These are phyloP conservation scores for Fusarium algeriense DNA, from an alignment of 2,329 filamentous ascomycete genomes.

Conservation along the genomic window DNA sequence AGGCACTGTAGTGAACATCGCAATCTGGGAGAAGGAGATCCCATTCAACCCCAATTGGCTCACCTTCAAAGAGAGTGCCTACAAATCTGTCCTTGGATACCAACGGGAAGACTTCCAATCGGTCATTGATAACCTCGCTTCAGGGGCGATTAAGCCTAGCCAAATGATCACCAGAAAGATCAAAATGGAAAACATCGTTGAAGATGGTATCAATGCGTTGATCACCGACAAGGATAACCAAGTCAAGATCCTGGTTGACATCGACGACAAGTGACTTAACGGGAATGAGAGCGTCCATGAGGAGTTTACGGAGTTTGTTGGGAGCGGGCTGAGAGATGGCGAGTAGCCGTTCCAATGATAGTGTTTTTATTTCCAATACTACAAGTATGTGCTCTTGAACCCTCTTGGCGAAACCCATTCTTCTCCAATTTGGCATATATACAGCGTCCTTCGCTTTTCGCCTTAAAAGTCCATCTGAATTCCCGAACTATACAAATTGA, in stretches of 20 bases:
- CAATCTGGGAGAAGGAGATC: constrained; percentile 67
- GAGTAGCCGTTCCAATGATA: background rate
- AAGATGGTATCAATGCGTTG: constrained; percentile 68
- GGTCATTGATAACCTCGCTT: constrained; percentile 61
- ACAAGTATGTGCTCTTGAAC: no score
- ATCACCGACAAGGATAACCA: constrained; percentile 71
- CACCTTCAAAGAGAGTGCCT: constrained; percentile 44
- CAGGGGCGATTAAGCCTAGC: constrained; percentile 55
- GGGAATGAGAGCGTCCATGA: background rate
- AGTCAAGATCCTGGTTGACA: constrained; percentile 71
- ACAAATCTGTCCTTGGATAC: constrained; percentile 46
- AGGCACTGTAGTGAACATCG: constrained; percentile 73
- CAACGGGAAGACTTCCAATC: constrained; percentile 62
- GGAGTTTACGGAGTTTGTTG: background rate
- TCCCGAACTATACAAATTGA: background rate
- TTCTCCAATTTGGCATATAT: background rate
- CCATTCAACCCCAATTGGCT: constrained; percentile 48
- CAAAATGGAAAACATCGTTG: constrained; percentile 65
- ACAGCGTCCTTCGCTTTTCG: no score
- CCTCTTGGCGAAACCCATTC: background rate
- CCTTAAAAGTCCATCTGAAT: background rate
- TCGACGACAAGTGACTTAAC: constrained; percentile 34
- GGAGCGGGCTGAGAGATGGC: background rate
- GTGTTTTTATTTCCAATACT: background rate
- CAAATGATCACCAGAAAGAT: constrained; percentile 73